Evolutionary conservation across 441 rosid species (phyloP).

Genomic region (Metrosideros polymorpha): DNA sequence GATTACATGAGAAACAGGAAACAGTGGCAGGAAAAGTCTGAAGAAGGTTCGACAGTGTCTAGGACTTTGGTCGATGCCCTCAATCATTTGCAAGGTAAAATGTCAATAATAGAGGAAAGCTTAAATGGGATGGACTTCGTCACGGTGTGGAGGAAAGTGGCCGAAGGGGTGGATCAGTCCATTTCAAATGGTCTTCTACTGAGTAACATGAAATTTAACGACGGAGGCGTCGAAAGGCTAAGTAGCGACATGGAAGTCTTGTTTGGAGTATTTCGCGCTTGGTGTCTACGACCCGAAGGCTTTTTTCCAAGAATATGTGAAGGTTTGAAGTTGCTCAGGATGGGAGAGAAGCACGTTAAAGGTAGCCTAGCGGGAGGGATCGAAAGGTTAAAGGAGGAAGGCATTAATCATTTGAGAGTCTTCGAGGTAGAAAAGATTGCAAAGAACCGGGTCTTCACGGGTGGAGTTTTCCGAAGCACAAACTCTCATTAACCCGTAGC

Average conservation of each 20-base stretch:
- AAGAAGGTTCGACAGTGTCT: constrained; percentile 63
- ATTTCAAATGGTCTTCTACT: constrained; percentile 49
- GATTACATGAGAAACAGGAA: constrained; percentile 73
- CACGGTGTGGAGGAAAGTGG: constrained; percentile 68
- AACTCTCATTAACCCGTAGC: neutral
- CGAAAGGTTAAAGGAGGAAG: constrained; percentile 48
- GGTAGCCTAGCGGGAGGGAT: constrained; percentile 24
- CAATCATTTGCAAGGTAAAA: constrained; percentile 69
- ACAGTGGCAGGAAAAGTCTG: constrained; percentile 73
- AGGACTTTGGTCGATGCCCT: constrained; percentile 59
- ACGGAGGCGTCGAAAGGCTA: constrained; percentile 57
- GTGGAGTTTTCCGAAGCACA: constrained; percentile 1
- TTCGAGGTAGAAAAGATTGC: constrained; percentile 52
- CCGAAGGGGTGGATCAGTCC: constrained; percentile 49
- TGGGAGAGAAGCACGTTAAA: constrained; percentile 49
- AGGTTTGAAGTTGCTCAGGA: constrained; percentile 53
- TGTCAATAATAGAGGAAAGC: constrained; percentile 39
- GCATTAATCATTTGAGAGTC: constrained; percentile 44
- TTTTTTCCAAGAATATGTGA: constrained; percentile 62
- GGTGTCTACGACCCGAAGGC: constrained; percentile 84
- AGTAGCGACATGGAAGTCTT: constrained; percentile 50
- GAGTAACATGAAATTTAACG: constrained; percentile 50
- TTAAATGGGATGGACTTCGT: constrained; percentile 58
- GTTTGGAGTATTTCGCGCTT: constrained; percentile 60
- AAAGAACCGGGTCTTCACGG: constrained; percentile 38